Base-by-base conservation (phyloP, 2,329 filamentous ascomycete species). In the Apiospora kogelbergensis region DNA sequence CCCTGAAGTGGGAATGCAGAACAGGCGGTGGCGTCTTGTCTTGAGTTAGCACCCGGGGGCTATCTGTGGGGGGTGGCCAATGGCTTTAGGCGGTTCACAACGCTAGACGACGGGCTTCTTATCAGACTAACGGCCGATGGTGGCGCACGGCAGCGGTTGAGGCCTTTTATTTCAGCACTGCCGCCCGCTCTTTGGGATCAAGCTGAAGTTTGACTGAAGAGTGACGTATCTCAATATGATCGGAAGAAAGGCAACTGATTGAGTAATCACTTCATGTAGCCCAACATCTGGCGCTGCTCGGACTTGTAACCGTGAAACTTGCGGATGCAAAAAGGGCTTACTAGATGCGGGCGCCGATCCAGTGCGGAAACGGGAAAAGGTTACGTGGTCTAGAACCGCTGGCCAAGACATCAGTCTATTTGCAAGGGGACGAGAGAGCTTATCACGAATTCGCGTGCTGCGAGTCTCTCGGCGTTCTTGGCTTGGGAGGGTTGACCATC, bases 391-490 rank as follows among this genome's bases (percentile, higher is more conserved):
- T 60, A 33, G 53, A 60, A 60, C 17, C 53, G 9, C 24, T 7
- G 24, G 0, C 48, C 24, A 26, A 11, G 48, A n/a, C 45, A 11
- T 22, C 46, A 26, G 46, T 53, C 46, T 11, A 17, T 26, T 15
- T 17, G 11, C 46, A 26, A 26, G 46, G 46, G 46, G n/a, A 9
- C 22, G 46, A 53, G 22, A 53, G 48, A 60, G 53, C 53, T 60
- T 60, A 6, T 37, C 5, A 33, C 53, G 17, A 26, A 60, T 26
- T 60, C 33, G 24, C 10, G 1, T 33, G 26, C 48, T 33, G 24
- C 48, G 48, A 20, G 15, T 64, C 41, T 42, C 37, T 64, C 37
- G 63, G 63, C 63, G 42, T 24, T 24, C 63, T 64, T 64, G 63
- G 53, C 53, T n/a, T 17, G 17, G 53, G 6, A 37, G 53, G 26